phyloP scores from a whole-genome alignment of 176 grass and related monocot species.

The Hsuehochloa calcarea region DNA sequence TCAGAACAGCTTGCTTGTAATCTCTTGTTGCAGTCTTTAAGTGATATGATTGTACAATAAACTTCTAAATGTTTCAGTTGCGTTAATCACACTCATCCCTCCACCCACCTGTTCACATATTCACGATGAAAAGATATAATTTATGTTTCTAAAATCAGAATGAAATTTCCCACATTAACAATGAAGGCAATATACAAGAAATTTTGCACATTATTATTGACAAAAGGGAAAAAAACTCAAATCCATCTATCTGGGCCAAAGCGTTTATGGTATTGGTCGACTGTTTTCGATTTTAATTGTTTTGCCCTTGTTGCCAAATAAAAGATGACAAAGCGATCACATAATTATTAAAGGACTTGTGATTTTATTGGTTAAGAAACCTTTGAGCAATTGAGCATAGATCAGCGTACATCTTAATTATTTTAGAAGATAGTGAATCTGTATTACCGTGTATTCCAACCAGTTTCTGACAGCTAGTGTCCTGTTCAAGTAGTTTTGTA shows the following conservation, averaged over 20 bases:
- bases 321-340: background rate
- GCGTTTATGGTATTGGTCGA: background rate
- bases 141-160: background rate
- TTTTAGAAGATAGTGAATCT: background rate
- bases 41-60: background rate
- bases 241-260: slow-evolving; percentile 7
- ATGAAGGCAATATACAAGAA: background rate
- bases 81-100: background rate
- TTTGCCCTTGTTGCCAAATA: background rate
- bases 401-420: background rate
- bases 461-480: background rate
- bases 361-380: background rate
- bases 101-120: background rate
- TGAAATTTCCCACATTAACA: background rate
- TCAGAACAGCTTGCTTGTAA: background rate
- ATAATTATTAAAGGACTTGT: background rate
- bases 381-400: background rate
- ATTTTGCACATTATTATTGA: background rate
- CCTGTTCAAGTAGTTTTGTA: too few species aligned
- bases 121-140: background rate
- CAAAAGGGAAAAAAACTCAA: background rate
- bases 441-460: background rate
- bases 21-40: background rate
- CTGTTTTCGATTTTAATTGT: background rate
- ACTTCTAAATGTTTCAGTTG: background rate